Evolutionary conservation across 2,329 filamentous ascomycete species (phyloP).

Genomic region (Cladosporium sp.): DNA sequence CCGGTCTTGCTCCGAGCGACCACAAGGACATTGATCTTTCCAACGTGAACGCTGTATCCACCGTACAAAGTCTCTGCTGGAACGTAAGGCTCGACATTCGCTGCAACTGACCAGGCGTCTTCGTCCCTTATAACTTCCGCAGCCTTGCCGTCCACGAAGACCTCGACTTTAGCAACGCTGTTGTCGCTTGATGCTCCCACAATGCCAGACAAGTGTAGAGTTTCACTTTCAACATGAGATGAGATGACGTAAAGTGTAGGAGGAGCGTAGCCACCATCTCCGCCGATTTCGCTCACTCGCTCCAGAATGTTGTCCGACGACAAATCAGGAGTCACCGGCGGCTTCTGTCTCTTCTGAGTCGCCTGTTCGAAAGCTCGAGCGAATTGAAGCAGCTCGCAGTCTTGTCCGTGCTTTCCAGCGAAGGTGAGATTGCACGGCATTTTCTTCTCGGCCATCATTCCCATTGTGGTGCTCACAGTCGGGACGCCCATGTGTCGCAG

Average conservation of each 20-base stretch:
- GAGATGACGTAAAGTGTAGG: constrained; percentile 6
- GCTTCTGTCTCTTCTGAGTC: constrained; percentile 19
- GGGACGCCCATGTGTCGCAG: constrained; percentile 52
- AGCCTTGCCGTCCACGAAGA: constrained; percentile 14
- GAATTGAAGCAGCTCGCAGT: constrained; percentile 32
- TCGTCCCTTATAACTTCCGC: background rate
- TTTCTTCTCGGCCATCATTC: constrained; percentile 38
- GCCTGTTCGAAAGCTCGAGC: constrained; percentile 27
- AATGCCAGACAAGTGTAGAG: constrained; percentile 6
- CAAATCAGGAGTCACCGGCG: constrained; percentile 24
- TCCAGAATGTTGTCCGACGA: constrained; percentile 16
- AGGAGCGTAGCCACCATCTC: background rate
- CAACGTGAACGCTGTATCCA: constrained; percentile 22
- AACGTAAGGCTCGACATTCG: constrained; percentile 17
- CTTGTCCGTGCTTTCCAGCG: constrained; percentile 45
- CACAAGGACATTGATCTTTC: constrained; percentile 21
- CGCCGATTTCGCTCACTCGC: background rate
- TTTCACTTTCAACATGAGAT: constrained; percentile 12
- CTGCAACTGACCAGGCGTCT: constrained; percentile 16
- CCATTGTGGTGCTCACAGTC: constrained; percentile 52
- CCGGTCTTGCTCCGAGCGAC: constrained; percentile 8
- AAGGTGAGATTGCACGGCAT: constrained; percentile 54
- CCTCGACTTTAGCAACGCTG: constrained; percentile 5
- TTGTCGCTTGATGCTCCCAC: background rate
- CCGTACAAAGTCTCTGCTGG: constrained; percentile 24